A percentile compares a stretch with the other conserved stretches of the same genome.
These are phyloP conservation scores for Filobasidium uniguttulatum DNA, from an alignment of 1,284 basidiomycete genomes.

Conservation along the genomic window DNA sequence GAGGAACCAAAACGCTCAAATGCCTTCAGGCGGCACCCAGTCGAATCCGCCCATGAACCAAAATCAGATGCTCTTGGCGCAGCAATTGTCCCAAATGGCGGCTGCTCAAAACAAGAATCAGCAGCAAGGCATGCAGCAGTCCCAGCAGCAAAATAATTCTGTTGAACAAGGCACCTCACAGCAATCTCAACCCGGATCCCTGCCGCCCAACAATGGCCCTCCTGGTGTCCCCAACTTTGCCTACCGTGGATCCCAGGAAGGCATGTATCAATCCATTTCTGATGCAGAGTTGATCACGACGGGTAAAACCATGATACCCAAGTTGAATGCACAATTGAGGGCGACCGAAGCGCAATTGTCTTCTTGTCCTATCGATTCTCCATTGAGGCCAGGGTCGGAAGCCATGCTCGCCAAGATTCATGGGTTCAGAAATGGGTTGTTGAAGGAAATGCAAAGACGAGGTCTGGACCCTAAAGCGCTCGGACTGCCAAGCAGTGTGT, in stretches of 20 bases:
- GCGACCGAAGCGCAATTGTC: background rate
- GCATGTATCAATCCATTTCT: constrained; percentile 3
- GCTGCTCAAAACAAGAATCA: constrained; percentile 2
- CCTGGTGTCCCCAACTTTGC: background rate
- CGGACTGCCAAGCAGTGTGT: background rate
- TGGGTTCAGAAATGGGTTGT: background rate
- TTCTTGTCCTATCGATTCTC: background rate
- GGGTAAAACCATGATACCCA: constrained; percentile 12
- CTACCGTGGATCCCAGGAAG: background rate
- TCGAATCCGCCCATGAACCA: constrained; percentile 6
- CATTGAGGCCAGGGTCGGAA: background rate
- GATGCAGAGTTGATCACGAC: constrained; percentile 10
- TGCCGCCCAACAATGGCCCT: background rate
- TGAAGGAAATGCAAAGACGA: constrained; percentile 9
- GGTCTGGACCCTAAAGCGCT: constrained; percentile 5
- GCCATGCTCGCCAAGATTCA: background rate
- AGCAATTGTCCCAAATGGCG: constrained; percentile 7
- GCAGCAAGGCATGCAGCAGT: background rate
- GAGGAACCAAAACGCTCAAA: background rate
- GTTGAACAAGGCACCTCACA: constrained; percentile 1
- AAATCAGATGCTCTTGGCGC: constrained; percentile 2
- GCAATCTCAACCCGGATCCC: background rate
- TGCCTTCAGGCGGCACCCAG: constrained; percentile 2
- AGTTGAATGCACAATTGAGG: constrained; percentile 7
- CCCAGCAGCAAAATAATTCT: background rate